Evolutionary conservation across 2,329 filamentous ascomycete species (phyloP), one percentile per base, ranked within the genome.

Genomic region (Trichothecium roseum): DNA sequence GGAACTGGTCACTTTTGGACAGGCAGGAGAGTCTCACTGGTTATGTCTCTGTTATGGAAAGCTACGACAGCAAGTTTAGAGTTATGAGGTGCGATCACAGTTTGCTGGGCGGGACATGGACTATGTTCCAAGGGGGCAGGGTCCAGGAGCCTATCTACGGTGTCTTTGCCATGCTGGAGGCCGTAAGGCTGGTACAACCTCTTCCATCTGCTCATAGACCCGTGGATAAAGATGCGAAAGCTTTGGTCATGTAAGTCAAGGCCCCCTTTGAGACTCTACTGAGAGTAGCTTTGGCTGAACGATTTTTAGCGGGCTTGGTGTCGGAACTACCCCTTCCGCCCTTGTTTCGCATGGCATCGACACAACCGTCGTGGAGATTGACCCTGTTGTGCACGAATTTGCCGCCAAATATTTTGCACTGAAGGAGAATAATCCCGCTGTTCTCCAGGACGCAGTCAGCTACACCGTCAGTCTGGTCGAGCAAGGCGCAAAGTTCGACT

Each of bases 131-230:
- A 57, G 79, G 54, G 40, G 67, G 60, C 34, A 62, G 52, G 42
- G 70, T 86, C 14, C 74, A 76, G 9, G 91, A 98, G 58, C 86
- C 89, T 1, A 85, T 98, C 37, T 98, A 96, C 53, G 81, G 85
- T 8, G 82, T 96, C n/a, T 98, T 98, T 55, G 81, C 85, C 18
- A 93, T 94, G 71, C 74, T 98, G 2, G 91, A 98, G 56, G 86
- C 89, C 4, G 81, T 96, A 6, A 75, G 91, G 16, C 69, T 98
- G 22, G 69, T 94, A 17, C 68, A 91, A 46, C 20, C 28, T 8
- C 13, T n/a, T 6, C 37, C 66, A 66, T 1, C 59, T 67, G 4
- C 63, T 69, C 20, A 60, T 57, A 12, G 58, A 12, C 57, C 66
- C 35, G 61, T 60, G 2, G 83, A 88, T 46, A 60, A 59, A n/a